Evolutionary conservation across 108 stramenopile genomes (phyloP), one percentile per base, ranked within the genome.

Genomic region (Pseudonitzschia multiseries): DNA sequence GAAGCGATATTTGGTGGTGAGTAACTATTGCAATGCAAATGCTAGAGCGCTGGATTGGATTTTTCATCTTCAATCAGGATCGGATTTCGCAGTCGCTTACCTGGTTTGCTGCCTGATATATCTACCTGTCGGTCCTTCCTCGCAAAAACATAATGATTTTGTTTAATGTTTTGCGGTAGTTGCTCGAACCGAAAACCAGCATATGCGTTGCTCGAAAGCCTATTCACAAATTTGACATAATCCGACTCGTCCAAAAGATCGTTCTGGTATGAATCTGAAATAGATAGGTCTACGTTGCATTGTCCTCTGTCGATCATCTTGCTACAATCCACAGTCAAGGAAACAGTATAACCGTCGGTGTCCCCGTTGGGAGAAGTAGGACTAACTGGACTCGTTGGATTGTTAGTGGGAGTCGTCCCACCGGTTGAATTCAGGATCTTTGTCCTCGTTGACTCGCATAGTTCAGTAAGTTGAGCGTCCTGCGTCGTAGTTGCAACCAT

Each of bases 211-310:
- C 33, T 40, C 15, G 80, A 71, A 12, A 81, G 50, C 41, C 74
- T 70, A 70, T 81, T 81, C n/a, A 82, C 57, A 52, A 85, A 79
- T 15, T 73, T 65, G 31, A 85, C 67, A 57, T 82, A 81, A 57
- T 85, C 84, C 28, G 41, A 42, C 27, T 68, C 28, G 52, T 76
- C 56, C 63, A 85, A 28, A 17, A 54, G 56, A 48, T 67, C 68
- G 53, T 81, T 69, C 41, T 75, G 71, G 48, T 63, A 71, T 22
- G 66, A 26, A 57, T 85, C 84, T 3, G 74, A 54, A 65, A 77
- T 69, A 10, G 73, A 61, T 56, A 84, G 41, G 36, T 52, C 73
- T 17, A 64, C 72, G 50, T 68, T 68, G 72, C 83, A 83, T 56
- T 70, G 57, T 26, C 32, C 28, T 17, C 53, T 21, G 42, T 48